phyloP scores from a whole-genome alignment of 441 rosid genomes.

The Populus hybrid region DNA sequence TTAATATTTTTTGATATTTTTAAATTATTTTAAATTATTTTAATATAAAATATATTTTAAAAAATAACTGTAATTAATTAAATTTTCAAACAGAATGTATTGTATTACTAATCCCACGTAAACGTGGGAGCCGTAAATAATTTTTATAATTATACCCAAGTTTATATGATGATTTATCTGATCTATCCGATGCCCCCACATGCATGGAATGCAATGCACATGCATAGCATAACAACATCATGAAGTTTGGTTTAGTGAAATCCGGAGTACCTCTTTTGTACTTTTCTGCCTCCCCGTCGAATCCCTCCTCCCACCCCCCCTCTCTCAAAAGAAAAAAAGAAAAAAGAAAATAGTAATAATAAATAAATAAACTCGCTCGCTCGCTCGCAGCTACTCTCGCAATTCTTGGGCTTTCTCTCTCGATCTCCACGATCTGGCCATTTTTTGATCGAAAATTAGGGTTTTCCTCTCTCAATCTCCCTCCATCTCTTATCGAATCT shows the following conservation, averaged over 20 bases:
- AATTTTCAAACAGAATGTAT: too few relatives aligned
- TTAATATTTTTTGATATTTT: too few relatives aligned
- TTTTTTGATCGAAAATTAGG: conserved; percentile 28
- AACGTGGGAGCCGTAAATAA: too few relatives aligned
- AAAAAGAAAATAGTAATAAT: neutral
- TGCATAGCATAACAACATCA: neutral
- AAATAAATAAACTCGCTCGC: neutral
- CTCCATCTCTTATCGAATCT: conserved; percentile 13
- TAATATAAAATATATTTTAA: too few relatives aligned
- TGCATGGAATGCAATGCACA: neutral
- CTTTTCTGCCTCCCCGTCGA: conserved; percentile 26
- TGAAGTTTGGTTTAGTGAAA: conserved; percentile 16
- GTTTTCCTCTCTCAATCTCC: conserved; percentile 14
- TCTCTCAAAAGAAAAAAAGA: neutral
- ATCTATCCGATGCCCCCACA: neutral
- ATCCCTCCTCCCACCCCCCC: neutral
- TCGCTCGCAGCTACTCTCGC: conserved; percentile 10
- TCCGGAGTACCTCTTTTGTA: conserved; percentile 32
- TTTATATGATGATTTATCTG: too few relatives aligned
- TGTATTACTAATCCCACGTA: too few relatives aligned
- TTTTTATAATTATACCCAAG: too few relatives aligned
- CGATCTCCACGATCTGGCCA: conserved; percentile 29
- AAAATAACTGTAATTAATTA: too few relatives aligned
- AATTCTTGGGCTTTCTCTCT: conserved; percentile 11
- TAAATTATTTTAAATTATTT: too few relatives aligned